phyloP scores from a whole-genome alignment of 2,329 filamentous ascomycete species.

The Epichloe gansuensis region DNA sequence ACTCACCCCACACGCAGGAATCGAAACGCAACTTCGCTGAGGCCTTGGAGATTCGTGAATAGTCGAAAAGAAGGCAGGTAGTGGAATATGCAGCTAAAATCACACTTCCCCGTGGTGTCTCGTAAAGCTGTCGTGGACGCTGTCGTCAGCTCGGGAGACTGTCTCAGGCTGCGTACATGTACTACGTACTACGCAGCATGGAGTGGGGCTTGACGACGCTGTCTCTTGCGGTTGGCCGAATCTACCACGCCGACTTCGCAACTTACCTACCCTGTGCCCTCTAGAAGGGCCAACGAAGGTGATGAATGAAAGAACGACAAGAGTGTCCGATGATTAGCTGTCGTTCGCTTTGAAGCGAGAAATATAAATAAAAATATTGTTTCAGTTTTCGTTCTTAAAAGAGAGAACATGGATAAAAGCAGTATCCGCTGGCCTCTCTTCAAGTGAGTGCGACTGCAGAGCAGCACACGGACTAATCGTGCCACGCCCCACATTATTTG shows the following conservation, averaged over 20 bases:
- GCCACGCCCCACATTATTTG: too few relatives aligned
- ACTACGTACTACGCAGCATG: too few relatives aligned
- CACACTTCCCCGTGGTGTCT: not conserved
- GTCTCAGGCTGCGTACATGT: not conserved
- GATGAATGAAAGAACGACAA: too few relatives aligned
- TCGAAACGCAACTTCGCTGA: not conserved
- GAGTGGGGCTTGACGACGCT: slow-evolving; percentile 1
- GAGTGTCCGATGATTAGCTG: not conserved
- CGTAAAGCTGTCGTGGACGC: not conserved
- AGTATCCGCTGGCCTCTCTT: too few relatives aligned
- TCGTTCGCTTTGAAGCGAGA: too few relatives aligned
- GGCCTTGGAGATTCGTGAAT: not conserved
- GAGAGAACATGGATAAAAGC: not conserved
- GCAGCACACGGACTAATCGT: too few relatives aligned
- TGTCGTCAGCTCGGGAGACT: not conserved
- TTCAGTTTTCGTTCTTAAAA: not conserved
- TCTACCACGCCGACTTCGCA: too few relatives aligned
- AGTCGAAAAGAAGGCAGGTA: not conserved
- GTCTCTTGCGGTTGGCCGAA: not conserved
- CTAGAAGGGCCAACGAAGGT: too few relatives aligned
- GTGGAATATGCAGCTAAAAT: not conserved
- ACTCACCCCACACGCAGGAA: not conserved
- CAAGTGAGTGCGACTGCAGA: too few relatives aligned
- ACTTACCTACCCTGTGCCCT: not conserved
- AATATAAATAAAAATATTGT: too few relatives aligned